A percentile compares a stretch with the other conserved stretches of the same genome.
phyloP scores from a whole-genome alignment of 768 basidiomycete species.

The Nidularia pulvinata region DNA sequence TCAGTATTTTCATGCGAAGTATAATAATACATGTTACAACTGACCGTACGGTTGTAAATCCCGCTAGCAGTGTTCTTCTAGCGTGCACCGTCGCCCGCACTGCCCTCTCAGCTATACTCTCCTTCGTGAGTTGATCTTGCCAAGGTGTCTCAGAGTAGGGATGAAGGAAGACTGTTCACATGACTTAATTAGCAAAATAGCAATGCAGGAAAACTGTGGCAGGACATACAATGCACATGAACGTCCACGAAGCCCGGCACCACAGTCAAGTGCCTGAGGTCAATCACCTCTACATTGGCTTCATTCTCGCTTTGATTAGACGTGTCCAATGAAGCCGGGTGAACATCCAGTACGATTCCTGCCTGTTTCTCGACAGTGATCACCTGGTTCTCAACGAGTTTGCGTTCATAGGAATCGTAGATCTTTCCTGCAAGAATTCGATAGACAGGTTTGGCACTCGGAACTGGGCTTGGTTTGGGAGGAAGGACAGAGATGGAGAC shows the following conservation, averaged over 20 bases:
- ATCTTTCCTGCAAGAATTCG: constrained; percentile 42
- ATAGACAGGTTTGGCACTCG: constrained; percentile 5
- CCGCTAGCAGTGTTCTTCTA: constrained; percentile 53
- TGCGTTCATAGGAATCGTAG: constrained; percentile 44
- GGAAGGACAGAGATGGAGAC: too few species aligned
- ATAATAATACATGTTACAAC: constrained; percentile 4
- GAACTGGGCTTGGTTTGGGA: not conserved
- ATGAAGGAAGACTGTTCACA: constrained; percentile 52
- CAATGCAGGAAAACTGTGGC: not conserved
- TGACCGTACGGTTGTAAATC: constrained; percentile 64
- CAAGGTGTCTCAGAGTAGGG: constrained; percentile 60
- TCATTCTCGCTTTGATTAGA: not conserved
- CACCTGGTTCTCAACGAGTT: constrained; percentile 39
- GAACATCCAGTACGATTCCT: constrained; percentile 49
- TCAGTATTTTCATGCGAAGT: too few species aligned
- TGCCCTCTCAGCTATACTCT: constrained; percentile 56
- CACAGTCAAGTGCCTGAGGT: constrained; percentile 44
- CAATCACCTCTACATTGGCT: constrained; percentile 24
- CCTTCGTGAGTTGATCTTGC: constrained; percentile 61
- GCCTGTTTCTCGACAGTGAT: constrained; percentile 44
- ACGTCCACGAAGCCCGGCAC: constrained; percentile 59
- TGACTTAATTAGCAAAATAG: not conserved
- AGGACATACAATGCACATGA: constrained; percentile 47
- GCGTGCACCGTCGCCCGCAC: constrained; percentile 64
- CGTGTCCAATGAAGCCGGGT: constrained; percentile 1